Evolutionary conservation across 768 basidiomycete species (phyloP).

Genomic region (Lentinula aciculospora): DNA sequence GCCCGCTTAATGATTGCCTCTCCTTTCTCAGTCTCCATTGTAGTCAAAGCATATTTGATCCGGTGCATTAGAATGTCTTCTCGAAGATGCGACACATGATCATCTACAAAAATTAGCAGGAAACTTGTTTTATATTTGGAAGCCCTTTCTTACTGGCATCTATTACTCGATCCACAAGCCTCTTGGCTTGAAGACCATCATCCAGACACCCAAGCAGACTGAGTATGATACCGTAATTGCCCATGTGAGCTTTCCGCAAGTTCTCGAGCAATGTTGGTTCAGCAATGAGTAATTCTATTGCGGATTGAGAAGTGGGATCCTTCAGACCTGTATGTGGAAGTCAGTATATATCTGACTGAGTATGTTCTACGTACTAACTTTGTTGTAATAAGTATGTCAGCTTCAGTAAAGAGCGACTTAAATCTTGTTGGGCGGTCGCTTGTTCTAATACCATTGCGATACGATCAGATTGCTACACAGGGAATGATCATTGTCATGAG

Average conservation of each 20-base stretch:
- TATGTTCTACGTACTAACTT: constrained; percentile 34
- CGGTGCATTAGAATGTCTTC: constrained; percentile 84
- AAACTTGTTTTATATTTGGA: not conserved
- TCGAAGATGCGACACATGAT: constrained; percentile 87
- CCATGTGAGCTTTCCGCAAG: constrained; percentile 85
- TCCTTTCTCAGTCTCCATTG: constrained; percentile 59
- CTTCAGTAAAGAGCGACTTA: constrained; percentile 67
- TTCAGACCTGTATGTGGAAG: constrained; percentile 46
- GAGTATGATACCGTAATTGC: constrained; percentile 87
- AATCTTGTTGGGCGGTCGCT: constrained; percentile 75
- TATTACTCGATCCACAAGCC: constrained; percentile 83
- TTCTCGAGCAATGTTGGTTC: constrained; percentile 80
- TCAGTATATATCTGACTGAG: not conserved
- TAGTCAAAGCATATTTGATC: constrained; percentile 79
- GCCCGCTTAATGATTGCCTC: constrained; percentile 60
- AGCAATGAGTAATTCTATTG: constrained; percentile 77
- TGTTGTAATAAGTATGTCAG: constrained; percentile 79
- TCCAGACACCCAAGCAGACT: constrained; percentile 93
- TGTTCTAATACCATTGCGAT: constrained; percentile 66
- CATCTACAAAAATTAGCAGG: constrained; percentile 42
- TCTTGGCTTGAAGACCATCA: constrained; percentile 79
- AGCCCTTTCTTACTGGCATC: constrained; percentile 56
- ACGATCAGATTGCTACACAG: constrained; percentile 35
- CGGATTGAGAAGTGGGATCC: constrained; percentile 63
- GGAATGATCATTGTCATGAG: not conserved